Conservation (phyloP, 108 stramenopile genomes). For the Nitzschia palea region DNA sequence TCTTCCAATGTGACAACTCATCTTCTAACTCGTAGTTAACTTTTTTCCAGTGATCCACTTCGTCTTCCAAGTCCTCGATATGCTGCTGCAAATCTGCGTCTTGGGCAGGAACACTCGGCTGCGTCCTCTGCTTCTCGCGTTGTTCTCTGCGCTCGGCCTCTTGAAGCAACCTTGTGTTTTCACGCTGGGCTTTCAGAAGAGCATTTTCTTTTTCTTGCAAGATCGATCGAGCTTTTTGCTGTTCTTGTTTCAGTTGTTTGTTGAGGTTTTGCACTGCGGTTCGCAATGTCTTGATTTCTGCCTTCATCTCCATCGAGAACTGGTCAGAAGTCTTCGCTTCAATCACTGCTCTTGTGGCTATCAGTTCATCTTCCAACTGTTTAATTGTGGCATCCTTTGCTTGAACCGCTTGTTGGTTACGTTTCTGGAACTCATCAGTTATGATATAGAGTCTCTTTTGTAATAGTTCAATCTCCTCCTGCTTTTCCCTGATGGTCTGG, state of each 20-base stretch:
- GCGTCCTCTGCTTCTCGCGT: not conserved
- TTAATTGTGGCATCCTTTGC: constrained; percentile 6
- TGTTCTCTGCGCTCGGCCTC: constrained; percentile 20
- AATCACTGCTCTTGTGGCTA: constrained; percentile 10
- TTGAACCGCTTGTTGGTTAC: not conserved
- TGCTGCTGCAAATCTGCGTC: constrained; percentile 8
- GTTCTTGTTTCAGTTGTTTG: constrained; percentile 8
- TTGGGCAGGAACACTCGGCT: not conserved
- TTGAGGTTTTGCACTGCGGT: constrained; percentile 7
- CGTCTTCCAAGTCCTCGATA: constrained; percentile 33
- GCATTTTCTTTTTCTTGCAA: constrained; percentile 24
- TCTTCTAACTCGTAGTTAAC: constrained; percentile 23
- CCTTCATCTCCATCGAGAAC: constrained; percentile 15
- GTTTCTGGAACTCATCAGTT: constrained; percentile 4
- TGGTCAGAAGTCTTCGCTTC: constrained; percentile 8
- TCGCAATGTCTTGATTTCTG: constrained; percentile 24
- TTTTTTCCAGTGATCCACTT: constrained; percentile 34
- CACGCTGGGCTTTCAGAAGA: constrained; percentile 1
- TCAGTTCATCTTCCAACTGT: constrained; percentile 21
- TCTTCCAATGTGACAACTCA: constrained; percentile 16
- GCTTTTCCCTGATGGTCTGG: not conserved
- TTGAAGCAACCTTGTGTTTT: constrained; percentile 11
- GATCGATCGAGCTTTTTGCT: not conserved
- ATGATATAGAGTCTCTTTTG: not conserved
- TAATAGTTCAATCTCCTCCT: not conserved